Base-by-base conservation (phyloP, 1,284 basidiomycete species). In the Irpex sp. region DNA sequence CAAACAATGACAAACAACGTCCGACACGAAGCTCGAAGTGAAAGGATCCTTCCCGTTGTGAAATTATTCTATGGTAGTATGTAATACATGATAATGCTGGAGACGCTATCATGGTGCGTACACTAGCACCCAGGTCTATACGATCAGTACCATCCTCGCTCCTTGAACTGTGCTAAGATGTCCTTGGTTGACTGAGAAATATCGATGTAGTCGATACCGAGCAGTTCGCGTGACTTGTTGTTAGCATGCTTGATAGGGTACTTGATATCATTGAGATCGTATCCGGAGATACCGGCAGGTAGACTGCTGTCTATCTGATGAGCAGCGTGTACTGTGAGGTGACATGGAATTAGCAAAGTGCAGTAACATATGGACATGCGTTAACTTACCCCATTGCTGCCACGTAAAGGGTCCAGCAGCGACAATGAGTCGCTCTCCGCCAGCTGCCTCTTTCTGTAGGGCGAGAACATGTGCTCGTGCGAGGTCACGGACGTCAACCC, bases 401-500 rank as follows among this genome's bases (percentile, higher is more conserved):
- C 69, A 72, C 34, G 38, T 61, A 44, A 57, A 68, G 17, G 58
- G 66, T 55, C 78, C 75, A 13, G 71, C 73, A 21, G 71, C 65
- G 19, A 77, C 69, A 66, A 84, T 77, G 68, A 84, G 84, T 9
- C 87, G 76, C 69, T 88, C 72, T 0, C 81, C 82, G 2, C 78
- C 80, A 0, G 85, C 86, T 19, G 76, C 77, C 4, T 75, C 72
- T n/a, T 75, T 76, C 34, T 79, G 75, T 2, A 87, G 73, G 2
- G 85, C 80, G 9, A 74, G 74, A 26, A 84, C 76, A 68, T 87
- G 86, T 2, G 81, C 81, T 4, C 77, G 73, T 3, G 83, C 85
- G 31, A 88, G 76, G 67, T 87, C 84, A 34, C 85, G 79, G 1
- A 89, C 86, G 68, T 90, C 86, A 58, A 86, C 77, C 74, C 78